Conservation (phyloP, 2,329 filamentous ascomycete genomes). For the Pestalotiopsis fici region DNA sequence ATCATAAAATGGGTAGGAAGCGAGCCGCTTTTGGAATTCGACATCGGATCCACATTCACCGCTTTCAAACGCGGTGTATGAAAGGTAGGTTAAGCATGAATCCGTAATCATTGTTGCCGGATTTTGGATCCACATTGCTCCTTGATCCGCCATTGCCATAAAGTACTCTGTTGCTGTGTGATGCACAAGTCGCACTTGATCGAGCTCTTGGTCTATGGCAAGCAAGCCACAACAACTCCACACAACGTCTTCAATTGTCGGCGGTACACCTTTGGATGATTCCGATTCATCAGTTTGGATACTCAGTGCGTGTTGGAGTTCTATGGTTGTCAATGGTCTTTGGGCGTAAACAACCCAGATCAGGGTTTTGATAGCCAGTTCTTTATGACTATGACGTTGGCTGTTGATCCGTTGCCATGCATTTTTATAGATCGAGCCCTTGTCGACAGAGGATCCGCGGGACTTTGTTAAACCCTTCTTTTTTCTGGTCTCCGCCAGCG, state of each 20-base stretch:
- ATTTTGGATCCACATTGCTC: conserved; percentile 28
- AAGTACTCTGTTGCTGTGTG: conserved; percentile 46
- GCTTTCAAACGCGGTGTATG: conserved; percentile 19
- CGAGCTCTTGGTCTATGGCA: conserved; percentile 28
- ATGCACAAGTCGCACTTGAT: conserved; percentile 40
- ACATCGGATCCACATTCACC: neutral
- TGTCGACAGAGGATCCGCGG: no score
- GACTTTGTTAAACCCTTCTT: no score
- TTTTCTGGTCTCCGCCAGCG: no score
- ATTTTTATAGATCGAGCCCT: neutral
- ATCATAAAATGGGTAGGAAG: conserved; percentile 6
- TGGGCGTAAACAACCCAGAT: neutral
- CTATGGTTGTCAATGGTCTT: neutral
- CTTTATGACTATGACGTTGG: neutral
- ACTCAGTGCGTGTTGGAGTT: neutral
- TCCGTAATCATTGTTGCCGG: neutral
- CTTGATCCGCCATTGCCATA: conserved; percentile 25
- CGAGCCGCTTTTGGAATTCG: conserved; percentile 5
- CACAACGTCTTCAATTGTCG: conserved; percentile 23
- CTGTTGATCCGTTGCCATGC: neutral
- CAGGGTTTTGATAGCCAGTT: neutral
- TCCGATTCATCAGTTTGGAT: conserved; percentile 21
- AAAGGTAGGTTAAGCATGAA: conserved; percentile 36
- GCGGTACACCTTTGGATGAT: conserved; percentile 28
- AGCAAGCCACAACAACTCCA: conserved; percentile 13